phyloP scores from a whole-genome alignment of 306 rosid genomes.

The Carpinus viminea region DNA sequence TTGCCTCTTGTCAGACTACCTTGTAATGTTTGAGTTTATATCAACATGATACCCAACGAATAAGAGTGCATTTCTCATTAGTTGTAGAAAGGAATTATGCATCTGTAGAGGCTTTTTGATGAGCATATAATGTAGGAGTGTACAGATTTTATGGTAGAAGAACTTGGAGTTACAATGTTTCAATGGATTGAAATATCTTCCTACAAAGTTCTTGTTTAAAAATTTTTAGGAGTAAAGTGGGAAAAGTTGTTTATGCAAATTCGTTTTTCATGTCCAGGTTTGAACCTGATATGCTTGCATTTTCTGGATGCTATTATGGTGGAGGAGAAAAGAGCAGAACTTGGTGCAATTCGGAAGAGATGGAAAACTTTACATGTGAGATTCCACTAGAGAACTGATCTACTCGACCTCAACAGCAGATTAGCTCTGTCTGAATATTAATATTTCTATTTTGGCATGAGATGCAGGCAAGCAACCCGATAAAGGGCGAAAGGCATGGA shows the following conservation, averaged over 20 bases:
- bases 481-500: conserved; percentile 71
- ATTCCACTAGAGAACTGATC: conserved; percentile 11
- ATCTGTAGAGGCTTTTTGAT: neutral
- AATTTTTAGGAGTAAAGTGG: neutral
- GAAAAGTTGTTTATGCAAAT: conserved; percentile 25
- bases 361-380: conserved; percentile 88
- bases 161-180: conserved; percentile 7
- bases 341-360: conserved; percentile 69
- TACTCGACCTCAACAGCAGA: neutral
- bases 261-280: conserved; percentile 46
- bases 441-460: conserved; percentile 18
- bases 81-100: neutral
- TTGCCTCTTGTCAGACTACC: neutral
- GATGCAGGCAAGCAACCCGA: conserved; percentile 68
- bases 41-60: neutral
- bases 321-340: conserved; percentile 85
- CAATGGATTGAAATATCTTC: neutral
- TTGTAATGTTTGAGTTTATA: neutral
- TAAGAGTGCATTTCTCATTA: neutral
- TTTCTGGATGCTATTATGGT: conserved; percentile 92
- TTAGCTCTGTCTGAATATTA: conserved; percentile 21
- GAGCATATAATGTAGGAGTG: neutral
- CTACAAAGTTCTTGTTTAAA: conserved; percentile 2
- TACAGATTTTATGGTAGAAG: neutral
- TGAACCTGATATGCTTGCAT: conserved; percentile 98